Conservation (phyloP, 371 early-diverging fungal species). For the Capillidium heterosporum region DNA sequence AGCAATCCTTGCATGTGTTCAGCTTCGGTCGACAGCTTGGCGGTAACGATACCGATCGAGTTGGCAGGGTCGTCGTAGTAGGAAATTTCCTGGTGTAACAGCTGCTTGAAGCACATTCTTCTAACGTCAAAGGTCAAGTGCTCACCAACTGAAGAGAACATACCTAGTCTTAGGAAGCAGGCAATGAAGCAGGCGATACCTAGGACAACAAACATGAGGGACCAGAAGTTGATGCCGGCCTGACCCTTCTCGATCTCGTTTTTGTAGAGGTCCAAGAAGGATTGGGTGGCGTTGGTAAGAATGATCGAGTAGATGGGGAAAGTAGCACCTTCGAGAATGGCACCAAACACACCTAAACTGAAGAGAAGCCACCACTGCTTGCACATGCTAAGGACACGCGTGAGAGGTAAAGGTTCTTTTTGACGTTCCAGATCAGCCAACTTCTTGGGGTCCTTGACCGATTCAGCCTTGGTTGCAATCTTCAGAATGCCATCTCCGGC, state of each 20-base stretch:
- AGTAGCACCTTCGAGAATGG: slow-evolving; percentile 16
- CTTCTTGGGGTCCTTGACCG: neutral
- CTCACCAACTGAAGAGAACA: slow-evolving; percentile 24
- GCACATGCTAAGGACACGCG: neutral
- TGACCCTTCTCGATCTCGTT: neutral
- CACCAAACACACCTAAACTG: slow-evolving; percentile 14
- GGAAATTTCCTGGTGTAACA: slow-evolving; percentile 64
- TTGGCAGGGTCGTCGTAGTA: slow-evolving; percentile 74
- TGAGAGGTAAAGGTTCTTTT: neutral
- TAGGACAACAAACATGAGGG: slow-evolving; percentile 38
- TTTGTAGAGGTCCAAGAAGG: neutral
- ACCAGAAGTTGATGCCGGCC: slow-evolving; percentile 23
- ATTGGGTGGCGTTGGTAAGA: slow-evolving; percentile 9
- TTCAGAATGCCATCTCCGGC: neutral
- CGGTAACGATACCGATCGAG: slow-evolving; percentile 62
- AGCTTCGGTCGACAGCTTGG: slow-evolving; percentile 70
- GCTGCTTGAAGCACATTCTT: slow-evolving; percentile 25
- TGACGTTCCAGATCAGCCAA: neutral
- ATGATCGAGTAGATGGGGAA: slow-evolving; percentile 22
- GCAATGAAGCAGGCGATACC: slow-evolving; percentile 28
- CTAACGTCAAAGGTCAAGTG: slow-evolving; percentile 36
- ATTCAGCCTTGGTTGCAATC: neutral
- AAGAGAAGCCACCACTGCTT: slow-evolving; percentile 23
- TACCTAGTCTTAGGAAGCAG: slow-evolving; percentile 19
- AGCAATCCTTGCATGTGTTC: slow-evolving; percentile 43